These are phyloP conservation scores for Trichopus zeylanicus DNA, from an alignment of 116 monocot species.

Conservation along the genomic window DNA sequence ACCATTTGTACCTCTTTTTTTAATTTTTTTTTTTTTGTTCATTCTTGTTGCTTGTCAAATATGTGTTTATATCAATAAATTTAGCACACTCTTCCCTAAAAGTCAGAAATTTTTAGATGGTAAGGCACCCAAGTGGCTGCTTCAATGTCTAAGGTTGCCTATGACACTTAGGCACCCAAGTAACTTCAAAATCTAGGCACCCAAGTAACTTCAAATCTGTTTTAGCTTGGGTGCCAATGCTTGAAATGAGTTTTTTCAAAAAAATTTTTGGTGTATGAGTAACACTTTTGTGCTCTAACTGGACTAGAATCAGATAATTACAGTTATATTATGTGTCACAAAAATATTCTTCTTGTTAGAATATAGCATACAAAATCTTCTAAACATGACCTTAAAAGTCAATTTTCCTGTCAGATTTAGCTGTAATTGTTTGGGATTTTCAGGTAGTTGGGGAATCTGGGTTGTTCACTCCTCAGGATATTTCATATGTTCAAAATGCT, in stretches of 20 bases:
- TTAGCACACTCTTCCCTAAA: neutral
- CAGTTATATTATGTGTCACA: too few species aligned
- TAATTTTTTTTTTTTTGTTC: neutral
- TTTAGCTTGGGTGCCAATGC: too few species aligned
- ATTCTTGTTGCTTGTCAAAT: neutral
- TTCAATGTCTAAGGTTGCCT: too few species aligned
- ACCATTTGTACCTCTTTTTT: neutral
- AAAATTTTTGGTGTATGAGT: too few species aligned
- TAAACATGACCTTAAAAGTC: neutral
- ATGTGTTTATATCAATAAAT: neutral
- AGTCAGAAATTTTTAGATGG: neutral
- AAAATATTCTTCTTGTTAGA: too few species aligned
- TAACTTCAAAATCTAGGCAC: too few species aligned
- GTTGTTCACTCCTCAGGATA: slow-evolving; percentile 77
- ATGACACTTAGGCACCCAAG: too few species aligned
- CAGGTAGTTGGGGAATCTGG: slow-evolving; percentile 88
- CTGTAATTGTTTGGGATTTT: neutral
- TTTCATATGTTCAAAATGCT: slow-evolving; percentile 73
- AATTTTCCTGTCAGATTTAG: neutral
- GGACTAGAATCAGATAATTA: too few species aligned
- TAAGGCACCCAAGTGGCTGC: neutral
- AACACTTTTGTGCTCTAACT: too few species aligned
- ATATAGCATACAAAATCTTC: neutral
- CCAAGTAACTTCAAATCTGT: too few species aligned
- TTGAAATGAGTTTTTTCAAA: too few species aligned